Conservation (phyloP, 1,139 yeast species). For the Nematodospora anomalae region DNA sequence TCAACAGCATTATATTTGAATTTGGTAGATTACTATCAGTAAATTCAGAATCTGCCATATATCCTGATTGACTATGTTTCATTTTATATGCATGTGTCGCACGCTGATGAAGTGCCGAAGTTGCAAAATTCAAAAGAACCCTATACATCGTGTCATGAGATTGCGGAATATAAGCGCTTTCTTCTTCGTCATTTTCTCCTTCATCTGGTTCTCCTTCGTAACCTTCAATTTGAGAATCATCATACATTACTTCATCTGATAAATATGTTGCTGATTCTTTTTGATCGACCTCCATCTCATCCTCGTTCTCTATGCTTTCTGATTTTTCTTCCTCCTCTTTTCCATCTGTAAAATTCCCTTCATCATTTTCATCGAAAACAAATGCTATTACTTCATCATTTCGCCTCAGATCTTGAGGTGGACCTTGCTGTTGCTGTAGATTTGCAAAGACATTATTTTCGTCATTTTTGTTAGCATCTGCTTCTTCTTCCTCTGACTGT, state of each 20-base stretch:
- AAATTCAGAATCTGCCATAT: conserved; percentile 23
- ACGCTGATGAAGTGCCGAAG: conserved; percentile 14
- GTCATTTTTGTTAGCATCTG: conserved; percentile 4
- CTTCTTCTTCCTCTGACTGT: neutral
- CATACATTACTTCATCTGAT: conserved; percentile 1
- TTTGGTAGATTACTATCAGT: conserved; percentile 16
- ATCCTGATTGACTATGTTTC: conserved; percentile 16
- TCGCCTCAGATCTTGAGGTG: neutral
- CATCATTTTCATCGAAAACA: conserved; percentile 2
- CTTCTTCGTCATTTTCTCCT: conserved; percentile 16
- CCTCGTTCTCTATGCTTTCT: conserved; percentile 14
- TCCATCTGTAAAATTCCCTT: conserved; percentile 13
- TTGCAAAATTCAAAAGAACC: conserved; percentile 16
- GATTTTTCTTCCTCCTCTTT: conserved; percentile 22
- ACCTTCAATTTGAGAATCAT: conserved; percentile 14
- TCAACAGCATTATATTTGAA: conserved; percentile 7
- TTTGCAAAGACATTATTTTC: conserved; percentile 1
- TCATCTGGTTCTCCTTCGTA: conserved; percentile 22
- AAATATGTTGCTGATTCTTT: neutral
- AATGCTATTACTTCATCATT: neutral
- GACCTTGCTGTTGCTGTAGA: neutral
- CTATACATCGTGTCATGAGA: conserved; percentile 9
- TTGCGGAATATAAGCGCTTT: conserved; percentile 11
- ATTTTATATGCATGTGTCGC: conserved; percentile 9
- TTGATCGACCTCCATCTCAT: neutral